These are phyloP conservation scores for Hypoxylon fuscum DNA, from an alignment of 495 filamentous ascomycete genomes.

Conservation along the genomic window DNA sequence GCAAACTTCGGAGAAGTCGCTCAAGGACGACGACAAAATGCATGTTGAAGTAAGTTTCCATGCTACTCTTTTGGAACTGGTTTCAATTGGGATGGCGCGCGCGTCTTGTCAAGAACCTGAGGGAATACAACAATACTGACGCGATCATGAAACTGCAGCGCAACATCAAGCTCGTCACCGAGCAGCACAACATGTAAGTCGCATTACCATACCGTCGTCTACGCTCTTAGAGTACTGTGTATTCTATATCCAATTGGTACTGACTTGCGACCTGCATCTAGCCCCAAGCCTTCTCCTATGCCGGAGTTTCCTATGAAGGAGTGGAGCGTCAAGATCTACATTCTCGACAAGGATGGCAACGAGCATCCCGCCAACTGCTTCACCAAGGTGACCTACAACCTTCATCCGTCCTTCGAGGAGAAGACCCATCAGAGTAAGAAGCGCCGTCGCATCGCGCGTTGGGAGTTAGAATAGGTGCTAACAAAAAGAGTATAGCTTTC, in stretches of 20 bases:
- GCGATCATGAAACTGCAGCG: conserved; percentile 59
- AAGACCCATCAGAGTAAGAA: conserved; percentile 77
- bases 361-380: conserved; percentile 82
- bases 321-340: conserved; percentile 71
- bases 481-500: conserved; percentile 63
- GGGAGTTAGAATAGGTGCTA: not conserved
- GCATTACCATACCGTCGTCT: not conserved
- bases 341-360: conserved; percentile 69
- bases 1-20: too few species aligned
- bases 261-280: conserved; percentile 44
- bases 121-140: conserved; percentile 29
- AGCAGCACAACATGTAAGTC: conserved; percentile 87
- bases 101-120: not conserved
- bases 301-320: conserved; percentile 92
- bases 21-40: conserved; percentile 17
- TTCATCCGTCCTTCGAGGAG: conserved; percentile 92
- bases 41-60: conserved; percentile 35
- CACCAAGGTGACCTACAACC: conserved; percentile 87
- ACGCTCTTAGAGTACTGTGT: conserved; percentile 11
- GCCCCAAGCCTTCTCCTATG: conserved; percentile 74
- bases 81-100: not conserved
- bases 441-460: not conserved
- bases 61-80: too few species aligned
- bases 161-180: conserved; percentile 88
- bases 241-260: conserved; percentile 14